These are phyloP conservation scores for Xylaria sp. DNA, from an alignment of 495 filamentous ascomycete genomes.

Conservation along the genomic window DNA sequence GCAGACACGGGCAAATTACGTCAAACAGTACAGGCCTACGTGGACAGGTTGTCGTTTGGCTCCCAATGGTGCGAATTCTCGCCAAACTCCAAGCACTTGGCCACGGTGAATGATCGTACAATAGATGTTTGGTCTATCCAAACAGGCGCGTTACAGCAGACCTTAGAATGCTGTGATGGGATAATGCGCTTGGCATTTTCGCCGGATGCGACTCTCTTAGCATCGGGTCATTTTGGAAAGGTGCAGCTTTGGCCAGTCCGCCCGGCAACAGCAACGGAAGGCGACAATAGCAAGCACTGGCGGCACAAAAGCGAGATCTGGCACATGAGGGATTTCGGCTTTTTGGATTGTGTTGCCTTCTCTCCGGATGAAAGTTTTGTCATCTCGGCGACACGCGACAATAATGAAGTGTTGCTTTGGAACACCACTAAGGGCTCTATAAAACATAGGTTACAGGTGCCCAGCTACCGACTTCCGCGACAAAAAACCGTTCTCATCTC, in stretches of 20 bases:
- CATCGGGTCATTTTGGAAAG: neutral
- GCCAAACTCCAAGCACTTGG: neutral
- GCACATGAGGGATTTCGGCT: no score
- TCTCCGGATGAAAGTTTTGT: neutral
- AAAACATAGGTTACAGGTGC: neutral
- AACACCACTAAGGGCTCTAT: neutral
- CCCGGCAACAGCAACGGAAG: neutral
- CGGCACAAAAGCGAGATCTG: neutral
- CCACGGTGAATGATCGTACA: neutral
- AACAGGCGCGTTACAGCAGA: neutral
- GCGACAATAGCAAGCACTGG: neutral
- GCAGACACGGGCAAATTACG: neutral
- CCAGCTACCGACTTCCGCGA: accelerated
- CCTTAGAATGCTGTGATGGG: neutral
- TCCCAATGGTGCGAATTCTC: neutral
- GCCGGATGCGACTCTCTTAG: neutral
- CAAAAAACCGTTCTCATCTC: neutral
- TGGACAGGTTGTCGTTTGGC: no score
- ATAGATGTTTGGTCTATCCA: neutral
- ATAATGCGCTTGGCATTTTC: neutral
- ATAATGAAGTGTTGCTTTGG: neutral
- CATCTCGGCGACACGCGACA: neutral
- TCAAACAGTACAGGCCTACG: neutral
- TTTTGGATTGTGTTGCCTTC: neutral
- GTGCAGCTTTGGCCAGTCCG: neutral